These are phyloP conservation scores for Licmophora abbreviata DNA, from an alignment of 108 stramenopile species.

Conservation along the genomic window DNA sequence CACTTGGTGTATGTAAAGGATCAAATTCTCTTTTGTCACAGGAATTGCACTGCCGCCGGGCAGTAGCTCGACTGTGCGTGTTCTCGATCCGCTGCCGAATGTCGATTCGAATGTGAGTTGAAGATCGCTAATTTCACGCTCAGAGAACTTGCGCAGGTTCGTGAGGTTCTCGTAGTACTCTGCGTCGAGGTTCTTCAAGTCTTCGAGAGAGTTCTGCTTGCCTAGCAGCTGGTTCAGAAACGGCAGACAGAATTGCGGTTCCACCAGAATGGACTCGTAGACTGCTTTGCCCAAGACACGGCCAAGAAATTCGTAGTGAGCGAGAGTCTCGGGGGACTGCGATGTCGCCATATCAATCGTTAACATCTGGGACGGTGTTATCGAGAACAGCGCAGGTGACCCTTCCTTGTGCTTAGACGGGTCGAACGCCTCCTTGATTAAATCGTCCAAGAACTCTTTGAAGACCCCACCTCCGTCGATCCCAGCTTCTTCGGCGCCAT, in stretches of 20 bases:
- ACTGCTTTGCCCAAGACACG: constrained; percentile 94
- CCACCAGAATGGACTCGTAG: constrained; percentile 89
- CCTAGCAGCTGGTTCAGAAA: constrained; percentile 86
- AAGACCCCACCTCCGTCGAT: constrained; percentile 99
- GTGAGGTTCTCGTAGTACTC: constrained; percentile 85
- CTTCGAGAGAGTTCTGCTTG: constrained; percentile 86
- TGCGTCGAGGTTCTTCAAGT: constrained; percentile 89
- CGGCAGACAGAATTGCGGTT: constrained; percentile 82
- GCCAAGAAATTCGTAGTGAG: constrained; percentile 89
- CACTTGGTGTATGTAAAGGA: too few species aligned
- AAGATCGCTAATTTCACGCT: constrained; percentile 53
- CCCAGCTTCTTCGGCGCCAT: constrained; percentile 93
- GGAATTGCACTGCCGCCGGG: constrained; percentile 69
- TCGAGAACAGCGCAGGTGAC: constrained; percentile 52
- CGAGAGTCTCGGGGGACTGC: constrained; percentile 21
- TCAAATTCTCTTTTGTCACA: constrained; percentile 87
- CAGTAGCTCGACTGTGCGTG: constrained; percentile 56
- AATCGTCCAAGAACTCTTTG: constrained; percentile 88
- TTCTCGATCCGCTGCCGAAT: constrained; percentile 9
- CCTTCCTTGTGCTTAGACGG: constrained; percentile 16
- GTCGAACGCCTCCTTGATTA: constrained; percentile 76
- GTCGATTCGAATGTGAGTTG: constrained; percentile 82
- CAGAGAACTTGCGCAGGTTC: constrained; percentile 54
- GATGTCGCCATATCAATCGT: constrained; percentile 46
- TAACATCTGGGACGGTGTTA: constrained; percentile 61